A percentile compares a stretch with the other conserved stretches of the same genome.
phyloP scores from a whole-genome alignment of 768 basidiomycete species.

The Boletus rufocinnamomeus region DNA sequence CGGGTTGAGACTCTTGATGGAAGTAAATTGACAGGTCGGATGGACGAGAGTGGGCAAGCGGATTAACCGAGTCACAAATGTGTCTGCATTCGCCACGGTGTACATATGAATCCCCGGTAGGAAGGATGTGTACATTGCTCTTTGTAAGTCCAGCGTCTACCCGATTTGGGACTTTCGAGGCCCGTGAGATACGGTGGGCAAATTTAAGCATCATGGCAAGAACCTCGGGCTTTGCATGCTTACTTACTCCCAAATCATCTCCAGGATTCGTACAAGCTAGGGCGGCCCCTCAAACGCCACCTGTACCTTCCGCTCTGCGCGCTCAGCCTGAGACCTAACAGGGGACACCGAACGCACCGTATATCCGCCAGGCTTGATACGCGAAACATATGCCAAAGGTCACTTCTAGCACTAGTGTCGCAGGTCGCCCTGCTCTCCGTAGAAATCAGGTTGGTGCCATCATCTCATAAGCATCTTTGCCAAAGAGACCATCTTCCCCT shows the following conservation, averaged over 20 bases:
- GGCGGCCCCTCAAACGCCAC: constrained; percentile 2
- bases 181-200: constrained; percentile 24
- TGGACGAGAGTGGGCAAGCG: background rate
- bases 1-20: background rate
- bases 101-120: background rate
- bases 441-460: constrained; percentile 64
- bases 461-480: constrained; percentile 11
- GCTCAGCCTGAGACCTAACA: background rate
- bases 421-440: constrained; percentile 65
- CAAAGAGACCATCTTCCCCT: background rate
- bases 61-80: background rate
- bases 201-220: constrained; percentile 21
- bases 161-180: constrained; percentile 21
- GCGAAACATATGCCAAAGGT: constrained; percentile 64
- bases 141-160: background rate
- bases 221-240: background rate
- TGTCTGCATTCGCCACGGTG: background rate
- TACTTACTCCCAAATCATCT: constrained; percentile 2
- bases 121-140: background rate
- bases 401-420: constrained; percentile 34
- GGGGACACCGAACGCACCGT: constrained; percentile 4
- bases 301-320: background rate
- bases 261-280: background rate
- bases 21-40: background rate
- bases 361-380: constrained; percentile 1